Evolutionary conservation across 441 rosid species (phyloP), one percentile per base, ranked within the genome.

Genomic region (Pelargonium cotyledonis): DNA sequence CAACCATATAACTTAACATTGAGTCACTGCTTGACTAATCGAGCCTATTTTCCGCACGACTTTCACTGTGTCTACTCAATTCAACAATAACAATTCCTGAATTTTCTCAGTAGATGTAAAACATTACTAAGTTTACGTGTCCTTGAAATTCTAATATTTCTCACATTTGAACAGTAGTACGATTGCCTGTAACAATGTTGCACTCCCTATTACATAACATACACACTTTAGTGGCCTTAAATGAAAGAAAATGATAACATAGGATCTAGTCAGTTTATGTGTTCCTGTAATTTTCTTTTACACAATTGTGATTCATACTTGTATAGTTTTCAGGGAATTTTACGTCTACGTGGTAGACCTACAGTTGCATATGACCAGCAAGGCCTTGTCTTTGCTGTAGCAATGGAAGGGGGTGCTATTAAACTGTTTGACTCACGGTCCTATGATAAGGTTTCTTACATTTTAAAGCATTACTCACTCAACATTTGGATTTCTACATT

Each of bases 361-460:
- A 86, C 96, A 0, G 97, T 90, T 76, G 97, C 97, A 11, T 91
- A 87, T 80, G 97, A 89, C 78, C 96, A 93, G 80, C 96, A 91
- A 82, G 99, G 95, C 66, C 86, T 94, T 55, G 99, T 95, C 65
- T 95, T 95, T 84, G 97, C 99, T 4, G 96, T 95, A 83, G 96
- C 96, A 68, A 87, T 91, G 96, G 97, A 91, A 91, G 97, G 96
- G 62, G 96, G 96, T 70, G 99, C 96, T 49, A 89, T 91, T 75
- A 94, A 91, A 75, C 76, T 94, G 69, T 94, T 94, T 82, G 97
- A 94, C 77, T 94, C 96, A 65, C 89, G 96, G 73, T 84, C 92
- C 55, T 91, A 89, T 65, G 99, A 91, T 75, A 94, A 91, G 99
- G 97, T 91, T 76, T 63, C 15, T 51, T 51, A 51, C 58, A 51